These are phyloP conservation scores for Starmerella apis DNA, from an alignment of 805 yeast species.

Conservation along the genomic window DNA sequence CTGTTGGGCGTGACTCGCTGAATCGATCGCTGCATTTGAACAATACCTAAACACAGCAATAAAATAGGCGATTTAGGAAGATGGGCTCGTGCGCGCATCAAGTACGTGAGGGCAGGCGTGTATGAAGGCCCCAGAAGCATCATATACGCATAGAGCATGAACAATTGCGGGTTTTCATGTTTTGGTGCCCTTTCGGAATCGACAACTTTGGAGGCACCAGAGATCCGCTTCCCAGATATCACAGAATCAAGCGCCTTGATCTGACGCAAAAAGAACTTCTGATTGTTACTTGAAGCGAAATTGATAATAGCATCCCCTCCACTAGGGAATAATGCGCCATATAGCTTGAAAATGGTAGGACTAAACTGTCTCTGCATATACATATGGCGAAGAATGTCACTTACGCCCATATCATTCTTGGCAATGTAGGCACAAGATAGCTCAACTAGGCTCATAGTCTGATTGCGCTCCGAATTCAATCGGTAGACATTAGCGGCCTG, in stretches of 20 bases:
- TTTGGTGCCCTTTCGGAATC: slow-evolving; percentile 19
- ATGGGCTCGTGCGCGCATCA: slow-evolving; percentile 56
- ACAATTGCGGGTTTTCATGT: slow-evolving; percentile 48
- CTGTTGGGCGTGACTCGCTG: slow-evolving; percentile 80
- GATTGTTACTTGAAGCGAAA: slow-evolving; percentile 71
- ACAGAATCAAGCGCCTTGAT: slow-evolving; percentile 78
- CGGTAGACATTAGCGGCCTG: slow-evolving; percentile 67
- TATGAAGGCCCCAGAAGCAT: slow-evolving; percentile 74
- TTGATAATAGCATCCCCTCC: slow-evolving; percentile 50
- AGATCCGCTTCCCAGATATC: slow-evolving; percentile 40
- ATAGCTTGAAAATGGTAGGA: slow-evolving; percentile 53
- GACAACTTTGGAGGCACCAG: slow-evolving; percentile 68
- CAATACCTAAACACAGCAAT: slow-evolving; percentile 60
- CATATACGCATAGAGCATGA: slow-evolving; percentile 69
- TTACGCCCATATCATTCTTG: slow-evolving; percentile 45
- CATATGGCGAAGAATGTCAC: slow-evolving; percentile 51
- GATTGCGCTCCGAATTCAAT: slow-evolving; percentile 50
- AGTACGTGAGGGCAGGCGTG: slow-evolving; percentile 69
- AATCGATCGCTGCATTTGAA: slow-evolving; percentile 81
- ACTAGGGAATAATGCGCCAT: slow-evolving; percentile 54
- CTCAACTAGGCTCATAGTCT: slow-evolving; percentile 52
- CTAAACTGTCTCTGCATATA: slow-evolving; percentile 67
- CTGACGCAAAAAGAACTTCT: slow-evolving; percentile 80
- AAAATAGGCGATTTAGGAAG: slow-evolving; percentile 70
- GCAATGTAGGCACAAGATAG: slow-evolving; percentile 45